phyloP scores from a whole-genome alignment of 2,329 filamentous ascomycete genomes.

The Fusarium mangiferae region DNA sequence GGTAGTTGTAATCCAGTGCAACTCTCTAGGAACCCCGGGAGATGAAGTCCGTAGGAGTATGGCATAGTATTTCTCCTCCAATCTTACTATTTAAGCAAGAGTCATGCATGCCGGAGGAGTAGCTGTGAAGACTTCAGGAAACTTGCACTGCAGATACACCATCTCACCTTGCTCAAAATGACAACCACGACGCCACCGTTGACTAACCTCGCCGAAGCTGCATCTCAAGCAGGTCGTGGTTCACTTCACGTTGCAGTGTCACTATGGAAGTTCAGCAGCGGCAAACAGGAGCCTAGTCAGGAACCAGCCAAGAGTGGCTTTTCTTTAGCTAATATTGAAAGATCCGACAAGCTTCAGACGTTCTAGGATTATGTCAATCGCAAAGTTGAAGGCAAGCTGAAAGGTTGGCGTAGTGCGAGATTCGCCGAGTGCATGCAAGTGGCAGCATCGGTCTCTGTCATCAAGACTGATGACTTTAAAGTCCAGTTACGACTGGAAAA shows the following conservation, averaged over 20 bases:
- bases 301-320: conserved; percentile 49
- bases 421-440: conserved; percentile 34
- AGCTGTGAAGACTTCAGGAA: neutral
- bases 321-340: conserved; percentile 40
- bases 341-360: neutral
- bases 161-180: neutral
- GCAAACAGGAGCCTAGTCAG: conserved; percentile 44
- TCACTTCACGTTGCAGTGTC: conserved; percentile 46
- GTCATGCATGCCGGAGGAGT: no score
- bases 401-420: conserved; percentile 16
- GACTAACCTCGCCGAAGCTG: neutral
- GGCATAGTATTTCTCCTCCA: neutral
- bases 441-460: neutral
- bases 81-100: neutral
- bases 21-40: neutral
- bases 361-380: conserved; percentile 29
- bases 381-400: conserved; percentile 26
- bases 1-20: no score
- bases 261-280: conserved; percentile 45
- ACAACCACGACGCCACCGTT: neutral
- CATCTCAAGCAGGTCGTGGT: conserved; percentile 38
- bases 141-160: neutral
- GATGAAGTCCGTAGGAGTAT: neutral
- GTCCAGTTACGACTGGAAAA: conserved; percentile 35
- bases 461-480: conserved; percentile 19